These are phyloP conservation scores for Cucumis hystrix DNA, from an alignment of 306 rosid genomes.

Conservation along the genomic window DNA sequence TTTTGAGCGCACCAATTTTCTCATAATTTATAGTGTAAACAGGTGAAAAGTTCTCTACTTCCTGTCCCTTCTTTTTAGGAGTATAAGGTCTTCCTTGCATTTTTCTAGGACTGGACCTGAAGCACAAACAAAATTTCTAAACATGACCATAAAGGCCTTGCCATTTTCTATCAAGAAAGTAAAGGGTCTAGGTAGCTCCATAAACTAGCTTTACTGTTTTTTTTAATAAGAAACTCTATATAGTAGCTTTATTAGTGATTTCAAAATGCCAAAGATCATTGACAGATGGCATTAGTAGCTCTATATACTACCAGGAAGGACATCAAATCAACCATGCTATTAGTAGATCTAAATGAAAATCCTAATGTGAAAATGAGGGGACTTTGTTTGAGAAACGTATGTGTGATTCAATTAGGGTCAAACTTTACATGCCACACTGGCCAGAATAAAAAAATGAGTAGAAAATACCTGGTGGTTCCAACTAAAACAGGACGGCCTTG, in stretches of 20 bases:
- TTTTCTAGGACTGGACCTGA: background rate
- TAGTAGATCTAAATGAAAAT: background rate
- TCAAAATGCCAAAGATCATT: background rate
- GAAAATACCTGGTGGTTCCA: slow-evolving; percentile 80
- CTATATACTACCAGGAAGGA: background rate
- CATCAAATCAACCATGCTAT: background rate
- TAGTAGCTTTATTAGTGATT: background rate
- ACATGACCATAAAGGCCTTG: background rate
- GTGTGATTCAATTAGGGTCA: background rate
- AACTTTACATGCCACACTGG: background rate
- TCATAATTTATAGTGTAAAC: background rate
- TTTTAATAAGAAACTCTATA: too few species aligned
- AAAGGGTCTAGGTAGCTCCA: background rate
- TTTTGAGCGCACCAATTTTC: background rate
- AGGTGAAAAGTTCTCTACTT: background rate
- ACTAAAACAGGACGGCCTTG: slow-evolving; percentile 93
- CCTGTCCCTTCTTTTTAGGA: background rate
- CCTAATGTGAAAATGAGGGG: background rate
- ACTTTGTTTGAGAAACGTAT: background rate
- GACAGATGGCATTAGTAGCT: background rate
- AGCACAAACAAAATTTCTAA: background rate
- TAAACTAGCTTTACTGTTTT: too few species aligned
- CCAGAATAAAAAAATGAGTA: background rate
- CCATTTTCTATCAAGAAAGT: background rate
- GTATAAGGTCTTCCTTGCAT: background rate